Evolutionary conservation across 1,139 yeast species (phyloP), one percentile per base, ranked within the genome.

Genomic region (Nakaseomyces uthaithaninus): DNA sequence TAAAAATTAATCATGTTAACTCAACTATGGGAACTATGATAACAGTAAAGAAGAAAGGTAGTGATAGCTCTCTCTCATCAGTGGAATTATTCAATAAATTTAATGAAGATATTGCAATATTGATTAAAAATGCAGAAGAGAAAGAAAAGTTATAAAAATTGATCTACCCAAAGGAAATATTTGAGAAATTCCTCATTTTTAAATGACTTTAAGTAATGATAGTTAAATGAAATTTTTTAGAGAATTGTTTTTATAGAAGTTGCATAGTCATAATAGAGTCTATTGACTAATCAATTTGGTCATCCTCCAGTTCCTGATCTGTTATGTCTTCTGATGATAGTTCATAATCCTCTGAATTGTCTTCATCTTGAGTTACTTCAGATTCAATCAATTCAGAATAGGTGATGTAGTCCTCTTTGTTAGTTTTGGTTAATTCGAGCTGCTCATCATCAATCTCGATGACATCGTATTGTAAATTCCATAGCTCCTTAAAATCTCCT

Each of bases 401-500:
- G 8, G 48, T 42, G 24, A 43, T 27, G 15, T 37, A 28, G 23
- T 23, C 27, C 9, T 23, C 27, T 26, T 27, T 24, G 9, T 35
- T 30, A 9, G 19, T 33, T 7, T 15, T 30, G 8, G 19, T 26
- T 24, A 33, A n/a, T 19, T 36, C 39, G 12, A 35, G 20, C 18
- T 40, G 41, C 25, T 39, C 37, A 31, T 41, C 43, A 18, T 46
- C 44, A 25, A 41, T 27, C 26, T 41, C 49, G 30, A 48, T 47
- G n/a, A 44, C 44, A 33, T 52, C 56, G 38, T 53, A 54, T 34
- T 50, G 51, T 41, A 51, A 70, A 2, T 47, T 42, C 72, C 71
- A 72, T 16, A 76, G 45, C 18, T 57, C 48, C 0, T 43, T 44
- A 20, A 72, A 48, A 33, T 78, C 82, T 1, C 71, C 71, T 18